Evolutionary conservation across 768 basidiomycete species (phyloP).

Genomic region (Ramaria sp.): DNA sequence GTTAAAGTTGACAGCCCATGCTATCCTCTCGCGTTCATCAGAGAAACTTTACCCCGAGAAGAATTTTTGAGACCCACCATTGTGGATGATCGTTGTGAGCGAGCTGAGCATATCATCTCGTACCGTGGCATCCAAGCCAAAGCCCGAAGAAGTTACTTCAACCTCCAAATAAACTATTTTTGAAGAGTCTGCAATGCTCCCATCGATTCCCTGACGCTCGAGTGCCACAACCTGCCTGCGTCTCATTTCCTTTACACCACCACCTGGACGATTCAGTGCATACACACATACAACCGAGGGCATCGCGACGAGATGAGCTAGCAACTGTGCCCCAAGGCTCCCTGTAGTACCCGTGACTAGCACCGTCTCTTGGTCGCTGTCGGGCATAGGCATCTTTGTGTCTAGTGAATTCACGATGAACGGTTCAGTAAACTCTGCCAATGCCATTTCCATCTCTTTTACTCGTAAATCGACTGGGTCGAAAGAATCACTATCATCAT

Average conservation of each 20-base stretch:
- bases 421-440: neutral
- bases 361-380: conserved; percentile 15
- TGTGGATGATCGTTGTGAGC: conserved; percentile 19
- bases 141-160: conserved; percentile 8
- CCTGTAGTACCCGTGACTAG: conserved; percentile 30
- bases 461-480: neutral
- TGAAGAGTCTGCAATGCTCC: conserved; percentile 13
- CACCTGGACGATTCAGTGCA: conserved; percentile 22
- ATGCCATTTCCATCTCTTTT: neutral
- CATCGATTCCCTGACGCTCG: conserved; percentile 16
- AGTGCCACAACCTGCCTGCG: conserved; percentile 18
- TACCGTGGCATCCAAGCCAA: conserved; percentile 8
- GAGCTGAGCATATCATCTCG: too few relatives aligned
- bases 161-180: conserved; percentile 20
- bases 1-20: conserved; percentile 43
- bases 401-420: neutral
- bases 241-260: neutral
- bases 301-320: conserved; percentile 21
- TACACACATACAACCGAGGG: conserved; percentile 21
- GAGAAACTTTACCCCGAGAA: conserved; percentile 1
- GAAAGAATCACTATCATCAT: neutral
- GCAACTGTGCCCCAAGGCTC: conserved; percentile 23
- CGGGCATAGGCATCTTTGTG: neutral
- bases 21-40: conserved; percentile 10
- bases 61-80: conserved; percentile 13